A percentile compares a stretch with the other conserved stretches of the same genome.
Evolutionary conservation across 306 rosid genomes (phyloP).

Genomic region (Prunus persica): DNA sequence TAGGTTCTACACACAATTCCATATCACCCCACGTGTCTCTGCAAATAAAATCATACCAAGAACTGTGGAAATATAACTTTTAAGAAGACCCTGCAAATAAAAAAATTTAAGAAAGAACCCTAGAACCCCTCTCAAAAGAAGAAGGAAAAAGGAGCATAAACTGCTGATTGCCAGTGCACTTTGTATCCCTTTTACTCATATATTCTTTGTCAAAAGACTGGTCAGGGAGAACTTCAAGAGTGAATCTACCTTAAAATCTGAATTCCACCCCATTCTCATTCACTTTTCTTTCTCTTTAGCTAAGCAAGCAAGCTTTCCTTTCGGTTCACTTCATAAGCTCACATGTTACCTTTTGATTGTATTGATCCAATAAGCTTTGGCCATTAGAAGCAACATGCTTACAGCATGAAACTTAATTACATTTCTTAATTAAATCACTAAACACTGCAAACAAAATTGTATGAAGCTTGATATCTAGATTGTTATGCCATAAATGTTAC

Average conservation of each 20-base stretch:
- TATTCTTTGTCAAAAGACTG: conserved; percentile 19
- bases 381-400: too few species aligned
- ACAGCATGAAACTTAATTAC: too few species aligned
- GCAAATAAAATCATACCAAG: conserved; percentile 2
- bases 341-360: not conserved
- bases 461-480: too few species aligned
- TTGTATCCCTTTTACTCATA: not conserved
- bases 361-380: too few species aligned
- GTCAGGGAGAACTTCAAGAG: not conserved
- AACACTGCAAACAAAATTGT: too few species aligned
- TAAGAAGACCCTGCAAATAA: not conserved
- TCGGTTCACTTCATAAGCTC: not conserved
- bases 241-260: conserved; percentile 1
- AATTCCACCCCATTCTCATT: not conserved
- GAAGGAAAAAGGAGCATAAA: not conserved
- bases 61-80: not conserved
- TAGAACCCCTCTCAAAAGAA: too few species aligned
- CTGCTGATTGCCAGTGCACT: not conserved
- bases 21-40: not conserved
- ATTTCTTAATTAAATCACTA: too few species aligned
- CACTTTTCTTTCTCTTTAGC: conserved; percentile 8
- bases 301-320: not conserved
- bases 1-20: not conserved
- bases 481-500: too few species aligned
- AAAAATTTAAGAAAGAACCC: not conserved